Conservation (phyloP, 1,284 basidiomycete genomes). For the Leccinum cinnamomeum region DNA sequence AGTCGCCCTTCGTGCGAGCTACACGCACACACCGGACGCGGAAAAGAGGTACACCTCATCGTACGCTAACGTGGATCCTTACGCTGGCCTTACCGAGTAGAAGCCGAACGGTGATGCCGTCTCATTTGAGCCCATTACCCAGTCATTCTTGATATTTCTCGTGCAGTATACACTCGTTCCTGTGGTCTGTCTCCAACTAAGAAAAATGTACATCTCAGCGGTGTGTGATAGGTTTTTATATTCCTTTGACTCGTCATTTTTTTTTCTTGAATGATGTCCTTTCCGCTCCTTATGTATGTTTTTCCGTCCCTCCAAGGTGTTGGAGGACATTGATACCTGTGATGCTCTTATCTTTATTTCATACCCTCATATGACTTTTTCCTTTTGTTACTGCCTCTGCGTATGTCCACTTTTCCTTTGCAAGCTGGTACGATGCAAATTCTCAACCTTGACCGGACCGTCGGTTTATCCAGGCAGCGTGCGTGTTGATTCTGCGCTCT, state of each 20-base stretch:
- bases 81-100: constrained; percentile 16
- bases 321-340: constrained; percentile 26
- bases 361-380: constrained; percentile 20
- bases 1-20: constrained; percentile 7
- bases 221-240: constrained; percentile 10
- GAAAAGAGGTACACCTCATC: constrained; percentile 31
- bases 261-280: constrained; percentile 4
- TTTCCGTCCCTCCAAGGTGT: not conserved
- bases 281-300: constrained; percentile 3
- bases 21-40: constrained; percentile 9
- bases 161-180: not conserved
- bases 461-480: not conserved
- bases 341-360: constrained; percentile 10
- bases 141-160: not conserved
- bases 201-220: constrained; percentile 21
- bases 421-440: constrained; percentile 1
- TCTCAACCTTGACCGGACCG: not conserved
- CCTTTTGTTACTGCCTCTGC: not conserved
- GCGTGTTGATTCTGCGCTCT: not conserved
- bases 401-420: not conserved
- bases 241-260: not conserved
- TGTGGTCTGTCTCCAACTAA: not conserved
- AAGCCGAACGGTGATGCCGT: not conserved
- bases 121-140: not conserved
- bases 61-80: constrained; percentile 29